Percentiles rank a stretch among this genome's conserved stretches.
These are phyloP conservation scores for Hanseniaspora pseudoguilliermondii DNA, from an alignment of 805 yeast genomes.

Conservation along the genomic window DNA sequence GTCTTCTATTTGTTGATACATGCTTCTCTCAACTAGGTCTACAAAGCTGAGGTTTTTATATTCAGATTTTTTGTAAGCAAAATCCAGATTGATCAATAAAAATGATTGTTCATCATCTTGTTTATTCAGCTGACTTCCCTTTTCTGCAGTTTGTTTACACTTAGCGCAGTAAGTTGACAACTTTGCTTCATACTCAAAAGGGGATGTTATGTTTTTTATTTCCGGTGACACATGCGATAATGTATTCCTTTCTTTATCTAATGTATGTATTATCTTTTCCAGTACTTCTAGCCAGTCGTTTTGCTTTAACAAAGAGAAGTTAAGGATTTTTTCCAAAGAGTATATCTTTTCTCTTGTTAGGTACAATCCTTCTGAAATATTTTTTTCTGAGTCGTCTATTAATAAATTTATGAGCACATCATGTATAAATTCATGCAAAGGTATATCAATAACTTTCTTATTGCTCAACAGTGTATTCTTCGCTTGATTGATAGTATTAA, in stretches of 20 bases:
- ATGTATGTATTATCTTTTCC: background rate
- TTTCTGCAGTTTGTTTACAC: background rate
- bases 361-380: background rate
- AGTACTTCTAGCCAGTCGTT: slow-evolving; percentile 10
- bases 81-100: background rate
- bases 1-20: background rate
- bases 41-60: background rate
- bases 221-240: background rate
- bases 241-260: background rate
- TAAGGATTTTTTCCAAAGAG: background rate
- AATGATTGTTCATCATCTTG: background rate
- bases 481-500: background rate
- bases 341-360: background rate
- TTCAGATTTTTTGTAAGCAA: background rate
- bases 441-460: background rate
- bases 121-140: background rate
- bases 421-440: background rate
- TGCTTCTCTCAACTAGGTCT: background rate
- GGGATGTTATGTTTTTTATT: background rate
- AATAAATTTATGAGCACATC: background rate
- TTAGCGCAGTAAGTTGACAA: background rate
- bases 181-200: background rate
- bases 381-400: background rate
- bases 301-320: background rate
- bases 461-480: background rate